Evolutionary conservation across 768 basidiomycete genomes (phyloP).

Genomic region (Lyophyllum atratum): DNA sequence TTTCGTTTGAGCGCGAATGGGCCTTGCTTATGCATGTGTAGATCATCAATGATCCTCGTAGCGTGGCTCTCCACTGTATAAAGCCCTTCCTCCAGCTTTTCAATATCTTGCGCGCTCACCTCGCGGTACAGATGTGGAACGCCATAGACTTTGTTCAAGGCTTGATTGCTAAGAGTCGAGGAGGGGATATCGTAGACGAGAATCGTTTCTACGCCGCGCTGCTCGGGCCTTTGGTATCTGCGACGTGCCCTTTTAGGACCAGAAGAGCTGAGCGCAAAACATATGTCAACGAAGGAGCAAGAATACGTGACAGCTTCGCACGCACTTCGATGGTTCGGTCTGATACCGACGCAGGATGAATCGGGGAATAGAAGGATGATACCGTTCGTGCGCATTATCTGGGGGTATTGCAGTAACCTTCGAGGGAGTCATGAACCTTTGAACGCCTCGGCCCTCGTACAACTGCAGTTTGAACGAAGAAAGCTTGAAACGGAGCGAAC

Average conservation of each 20-base stretch:
- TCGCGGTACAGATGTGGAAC: slow-evolving; percentile 24
- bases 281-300: not conserved
- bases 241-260: not conserved
- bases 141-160: slow-evolving; percentile 19
- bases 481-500: too few species aligned
- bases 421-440: not conserved
- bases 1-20: slow-evolving; percentile 17
- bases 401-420: not conserved
- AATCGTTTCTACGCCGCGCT: slow-evolving; percentile 16
- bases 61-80: slow-evolving; percentile 26
- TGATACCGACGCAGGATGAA: slow-evolving; percentile 23
- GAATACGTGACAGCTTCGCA: not conserved
- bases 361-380: slow-evolving; percentile 22
- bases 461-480: not conserved
- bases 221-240: slow-evolving; percentile 2
- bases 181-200: slow-evolving; percentile 17
- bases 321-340: slow-evolving; percentile 10
- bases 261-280: not conserved
- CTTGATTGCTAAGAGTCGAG: slow-evolving; percentile 9
- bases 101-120: slow-evolving; percentile 17
- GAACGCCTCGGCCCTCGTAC: not conserved
- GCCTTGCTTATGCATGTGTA: slow-evolving; percentile 10
- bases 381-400: slow-evolving; percentile 35
- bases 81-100: slow-evolving; percentile 27
- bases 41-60: slow-evolving; percentile 11